phyloP scores from a whole-genome alignment of 2,329 filamentous ascomycete species.

The Madurella fahalii region DNA sequence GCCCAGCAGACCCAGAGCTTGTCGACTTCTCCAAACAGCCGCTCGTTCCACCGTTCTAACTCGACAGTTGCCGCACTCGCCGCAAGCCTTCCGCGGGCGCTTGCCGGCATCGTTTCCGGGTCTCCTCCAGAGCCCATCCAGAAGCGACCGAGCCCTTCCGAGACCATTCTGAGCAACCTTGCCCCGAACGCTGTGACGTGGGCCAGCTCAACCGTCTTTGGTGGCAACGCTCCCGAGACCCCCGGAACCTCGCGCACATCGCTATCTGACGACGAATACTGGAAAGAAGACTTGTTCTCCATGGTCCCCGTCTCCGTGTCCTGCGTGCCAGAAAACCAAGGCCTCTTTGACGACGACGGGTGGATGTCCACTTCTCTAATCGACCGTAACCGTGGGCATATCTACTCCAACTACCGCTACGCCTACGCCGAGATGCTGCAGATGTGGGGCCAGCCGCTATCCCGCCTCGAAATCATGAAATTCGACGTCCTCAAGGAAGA shows the following conservation, averaged over 20 bases:
- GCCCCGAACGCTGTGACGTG: constrained; percentile 51
- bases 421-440: constrained; percentile 66
- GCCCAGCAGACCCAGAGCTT: constrained; percentile 49
- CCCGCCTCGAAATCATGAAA: constrained; percentile 64
- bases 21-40: constrained; percentile 57
- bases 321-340: constrained; percentile 56
- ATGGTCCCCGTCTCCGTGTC: constrained; percentile 50
- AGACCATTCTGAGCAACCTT: constrained; percentile 54
- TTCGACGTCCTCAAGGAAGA: constrained; percentile 60
- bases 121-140: constrained; percentile 37
- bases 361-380: constrained; percentile 59
- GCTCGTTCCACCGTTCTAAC: constrained; percentile 50
- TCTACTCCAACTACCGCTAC: constrained; percentile 59
- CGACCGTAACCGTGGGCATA: constrained; percentile 43
- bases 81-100: constrained; percentile 49
- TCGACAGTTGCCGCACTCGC: constrained; percentile 53
- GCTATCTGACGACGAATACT: constrained; percentile 51
- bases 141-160: constrained; percentile 60
- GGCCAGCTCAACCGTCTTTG: constrained; percentile 44
- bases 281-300: constrained; percentile 43
- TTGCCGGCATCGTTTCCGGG: constrained; percentile 37
- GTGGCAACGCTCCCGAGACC: constrained; percentile 39
- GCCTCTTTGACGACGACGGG: constrained; percentile 65
- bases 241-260: constrained; percentile 48
- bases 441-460: constrained; percentile 60